These are phyloP conservation scores for Sugiyamaella neomexicana DNA, from an alignment of 1,139 yeast species.

Conservation along the genomic window DNA sequence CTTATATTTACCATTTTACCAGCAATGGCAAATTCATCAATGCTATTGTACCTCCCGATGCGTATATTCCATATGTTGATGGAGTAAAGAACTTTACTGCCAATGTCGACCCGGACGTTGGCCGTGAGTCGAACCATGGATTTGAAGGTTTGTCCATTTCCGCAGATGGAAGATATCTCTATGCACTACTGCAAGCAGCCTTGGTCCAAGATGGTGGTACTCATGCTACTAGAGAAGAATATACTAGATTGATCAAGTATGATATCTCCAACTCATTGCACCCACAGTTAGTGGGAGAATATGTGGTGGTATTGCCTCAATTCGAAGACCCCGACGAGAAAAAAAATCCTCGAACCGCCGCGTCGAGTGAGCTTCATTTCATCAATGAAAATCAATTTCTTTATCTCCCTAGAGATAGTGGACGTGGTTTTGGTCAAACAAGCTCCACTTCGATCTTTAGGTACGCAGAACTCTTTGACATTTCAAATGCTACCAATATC, in stretches of 20 bases:
- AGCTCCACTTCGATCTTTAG: constrained; percentile 22
- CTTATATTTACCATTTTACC: constrained; percentile 25
- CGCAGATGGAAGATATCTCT: constrained; percentile 22
- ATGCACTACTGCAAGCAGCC: constrained; percentile 25
- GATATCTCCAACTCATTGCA: constrained; percentile 18
- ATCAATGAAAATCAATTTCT: constrained; percentile 23
- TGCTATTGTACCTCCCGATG: constrained; percentile 27
- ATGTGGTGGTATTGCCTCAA: constrained; percentile 23
- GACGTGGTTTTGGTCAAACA: constrained; percentile 21
- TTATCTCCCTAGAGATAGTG: constrained; percentile 24
- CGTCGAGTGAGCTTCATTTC: constrained; percentile 24
- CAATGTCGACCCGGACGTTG: constrained; percentile 24
- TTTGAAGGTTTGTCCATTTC: constrained; percentile 26
- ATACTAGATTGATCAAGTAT: constrained; percentile 23
- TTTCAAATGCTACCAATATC: constrained; percentile 25
- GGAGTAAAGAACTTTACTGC: constrained; percentile 23
- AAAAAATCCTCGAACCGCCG: constrained; percentile 26
- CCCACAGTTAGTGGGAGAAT: constrained; percentile 24
- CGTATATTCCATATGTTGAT: constrained; percentile 24
- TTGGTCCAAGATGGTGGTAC: constrained; percentile 28
- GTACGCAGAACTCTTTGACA: constrained; percentile 22
- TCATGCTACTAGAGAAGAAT: constrained; percentile 26
- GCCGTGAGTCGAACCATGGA: constrained; percentile 26
- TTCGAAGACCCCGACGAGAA: constrained; percentile 25
- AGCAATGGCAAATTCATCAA: constrained; percentile 17